Evolutionary conservation across 108 stramenopile species (phyloP).

Genomic region (Discostella stelligeroides): DNA sequence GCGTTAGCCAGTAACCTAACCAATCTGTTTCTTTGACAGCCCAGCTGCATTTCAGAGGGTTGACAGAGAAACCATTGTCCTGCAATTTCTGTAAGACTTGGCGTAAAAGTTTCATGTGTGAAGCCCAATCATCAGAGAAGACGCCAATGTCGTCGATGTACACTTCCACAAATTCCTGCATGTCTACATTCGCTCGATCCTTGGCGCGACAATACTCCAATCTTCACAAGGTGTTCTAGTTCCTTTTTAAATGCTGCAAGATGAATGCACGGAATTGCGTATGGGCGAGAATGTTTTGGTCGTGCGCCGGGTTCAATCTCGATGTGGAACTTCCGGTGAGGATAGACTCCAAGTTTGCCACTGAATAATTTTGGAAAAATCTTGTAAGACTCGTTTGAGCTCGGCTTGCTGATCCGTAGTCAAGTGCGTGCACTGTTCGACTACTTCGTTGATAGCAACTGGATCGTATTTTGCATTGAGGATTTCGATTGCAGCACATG

Average conservation of each 20-base stretch:
- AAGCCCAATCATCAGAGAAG: conserved; percentile 37
- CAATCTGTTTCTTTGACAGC: conserved; percentile 42
- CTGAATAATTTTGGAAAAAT: conserved; percentile 26
- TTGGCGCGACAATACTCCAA: conserved; percentile 18
- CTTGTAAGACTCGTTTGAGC: too few relatives aligned
- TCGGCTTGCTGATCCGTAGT: conserved; percentile 8
- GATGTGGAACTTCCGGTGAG: conserved; percentile 40
- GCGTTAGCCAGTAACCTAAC: conserved; percentile 50
- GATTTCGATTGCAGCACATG: conserved; percentile 11
- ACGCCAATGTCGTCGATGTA: conserved; percentile 62
- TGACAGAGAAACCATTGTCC: conserved; percentile 37
- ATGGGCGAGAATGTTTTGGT: conserved; percentile 26
- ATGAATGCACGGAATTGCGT: conserved; percentile 35
- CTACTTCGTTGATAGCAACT: conserved; percentile 18
- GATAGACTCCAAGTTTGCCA: conserved; percentile 46
- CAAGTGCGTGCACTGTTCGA: conserved; percentile 38
- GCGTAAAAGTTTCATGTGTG: conserved; percentile 24
- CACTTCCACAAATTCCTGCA: conserved; percentile 28
- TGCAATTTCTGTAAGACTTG: conserved; percentile 18
- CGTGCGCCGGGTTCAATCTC: conserved; percentile 31
- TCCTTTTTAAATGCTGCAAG: conserved; percentile 40
- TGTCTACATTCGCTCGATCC: conserved; percentile 29
- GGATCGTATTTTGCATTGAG: conserved; percentile 42
- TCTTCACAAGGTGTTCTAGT: conserved; percentile 18
- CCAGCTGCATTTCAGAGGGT: conserved; percentile 48